A percentile compares a stretch with the other conserved stretches of the same genome.
Evolutionary conservation across 345 rosid genomes (phyloP).

Genomic region (Jatropha curcas): DNA sequence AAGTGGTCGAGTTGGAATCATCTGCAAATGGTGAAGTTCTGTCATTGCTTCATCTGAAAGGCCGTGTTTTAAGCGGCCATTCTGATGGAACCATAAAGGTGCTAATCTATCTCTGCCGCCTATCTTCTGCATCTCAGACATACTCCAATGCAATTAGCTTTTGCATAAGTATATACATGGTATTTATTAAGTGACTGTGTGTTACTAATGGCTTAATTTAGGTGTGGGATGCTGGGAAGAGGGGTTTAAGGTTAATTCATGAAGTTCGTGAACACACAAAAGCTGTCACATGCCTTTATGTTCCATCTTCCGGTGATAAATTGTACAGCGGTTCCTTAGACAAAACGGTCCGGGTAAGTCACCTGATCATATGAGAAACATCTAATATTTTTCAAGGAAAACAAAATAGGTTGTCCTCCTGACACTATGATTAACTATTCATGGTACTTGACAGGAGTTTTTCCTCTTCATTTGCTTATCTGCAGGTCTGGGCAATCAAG

Average conservation of each 20-base stretch:
- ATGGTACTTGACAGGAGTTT: background rate
- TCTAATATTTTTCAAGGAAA: background rate
- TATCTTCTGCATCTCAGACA: background rate
- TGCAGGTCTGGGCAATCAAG: slow-evolving; percentile 59
- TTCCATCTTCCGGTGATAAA: slow-evolving; percentile 51
- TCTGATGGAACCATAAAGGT: slow-evolving; percentile 79
- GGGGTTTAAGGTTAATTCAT: slow-evolving; percentile 43
- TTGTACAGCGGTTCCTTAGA: slow-evolving; percentile 66
- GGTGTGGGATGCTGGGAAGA: slow-evolving; percentile 63
- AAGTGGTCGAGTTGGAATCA: slow-evolving; percentile 42
- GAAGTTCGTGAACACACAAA: slow-evolving; percentile 58
- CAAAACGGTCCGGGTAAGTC: slow-evolving; percentile 60
- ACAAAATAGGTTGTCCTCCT: background rate
- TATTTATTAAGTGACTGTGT: background rate
- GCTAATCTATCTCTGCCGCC: background rate
- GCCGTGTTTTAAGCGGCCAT: slow-evolving; percentile 57
- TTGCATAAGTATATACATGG: background rate
- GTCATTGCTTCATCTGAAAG: slow-evolving; percentile 47
- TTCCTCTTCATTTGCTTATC: background rate
- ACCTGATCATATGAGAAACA: background rate
- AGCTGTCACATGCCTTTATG: slow-evolving; percentile 56
- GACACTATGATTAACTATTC: background rate
- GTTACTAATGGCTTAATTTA: slow-evolving; percentile 7
- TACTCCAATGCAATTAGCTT: background rate
- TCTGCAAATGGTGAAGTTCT: slow-evolving; percentile 53